Evolutionary conservation across 148 eudicot genomes (phyloP), one percentile per base, ranked within the genome.

Genomic region (Talinum fruticosum): DNA sequence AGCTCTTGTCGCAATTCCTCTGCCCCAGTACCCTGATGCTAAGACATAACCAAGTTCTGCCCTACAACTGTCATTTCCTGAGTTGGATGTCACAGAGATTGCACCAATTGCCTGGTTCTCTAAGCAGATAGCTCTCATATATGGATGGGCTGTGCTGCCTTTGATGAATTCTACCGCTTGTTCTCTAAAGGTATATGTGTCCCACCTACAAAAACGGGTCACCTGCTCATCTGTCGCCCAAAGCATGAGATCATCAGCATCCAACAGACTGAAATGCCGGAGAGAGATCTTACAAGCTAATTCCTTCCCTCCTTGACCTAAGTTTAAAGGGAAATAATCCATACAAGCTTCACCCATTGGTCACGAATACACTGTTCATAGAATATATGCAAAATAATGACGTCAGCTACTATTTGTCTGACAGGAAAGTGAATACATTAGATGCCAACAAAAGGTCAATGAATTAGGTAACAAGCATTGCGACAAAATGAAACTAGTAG

Each of bases 21-120:
- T 87, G 1, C 90, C 90, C 92, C 92, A 86, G 66, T 81, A 87
- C 67, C 66, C 75, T 32, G 88, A 74, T 5, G 75, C 86, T 37
- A 89, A 29, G 54, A 75, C 84, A 70, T 89, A 87, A 0, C 90
- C 92, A 19, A 89, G 47, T 69, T 86, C 90, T 0, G 73, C 90
- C 33, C 87, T 75, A 54, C 85, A 82, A 1, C 67, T 70, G 51
- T 86, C 87, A 41, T 38, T 80, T 0, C 86, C 92, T 2, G 34
- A 0, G 16, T 62, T 75, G 30, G 81, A 77, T 12, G 76, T 65
- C 51, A 89, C 32, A 10, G 66, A 62, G 66, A 62, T 62, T 28
- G 66, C 86, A 0, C 90, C 92, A 23, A 89, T 79, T 0, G 84
- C 62, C 34, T 53, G 77, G 34, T 79, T 66, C 10, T 69, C 67